Base-by-base conservation (phyloP, 106 monocot species). In the Dioscorea alata region DNA sequence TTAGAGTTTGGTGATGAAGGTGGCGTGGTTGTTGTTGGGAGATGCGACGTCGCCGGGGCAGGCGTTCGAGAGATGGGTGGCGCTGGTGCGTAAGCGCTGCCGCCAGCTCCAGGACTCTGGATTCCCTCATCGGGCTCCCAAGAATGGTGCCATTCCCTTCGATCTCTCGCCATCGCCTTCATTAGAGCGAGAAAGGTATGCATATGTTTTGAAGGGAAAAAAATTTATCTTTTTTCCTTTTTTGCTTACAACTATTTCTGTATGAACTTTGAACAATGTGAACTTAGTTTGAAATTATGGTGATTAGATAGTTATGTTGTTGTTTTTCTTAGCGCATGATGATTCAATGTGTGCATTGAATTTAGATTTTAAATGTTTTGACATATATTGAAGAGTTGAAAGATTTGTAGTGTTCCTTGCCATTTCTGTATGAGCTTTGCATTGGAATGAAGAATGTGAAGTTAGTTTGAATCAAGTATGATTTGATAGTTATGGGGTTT, bases 1-100 rank as follows among this genome's bases (percentile, higher is more conserved):
- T 31, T 63, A 13, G 63, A 33, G 65, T 66, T 48, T 20, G 65
- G 48, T 48, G 0, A 7, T 66, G 68, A 25, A 73, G 77, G 76
- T 72, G 49, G 63, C 68, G 18, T 49, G 73, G 49, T 67, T 73
- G 68, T 59, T 82, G 57, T 59, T 67, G 67, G 81, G 68, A 4
- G 81, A 81, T 8, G 48, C 48, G 65, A 48, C 65, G 14, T 28
- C 32, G 14, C 50, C 48, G 22, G 74, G 64, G 19, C 49, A 69
- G 64, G 73, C 58, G 69, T 82, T 77, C 65, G 82, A 73, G 82
- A 82, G 60, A 82, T 82, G 82, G 82, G n/a, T 82, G 69, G 73
- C 72, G 60, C 25, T 77, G 69, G 73, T 82, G 50, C 76, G 82
- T 64, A 69, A 31, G 64, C 67, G 82, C 34, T 68, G 73, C 49